Percentiles rank a stretch among this genome's conserved stretches.
Evolutionary conservation across 192 early-diverging fungal genomes (phyloP).

Genomic region (Entomortierella parvispora): DNA sequence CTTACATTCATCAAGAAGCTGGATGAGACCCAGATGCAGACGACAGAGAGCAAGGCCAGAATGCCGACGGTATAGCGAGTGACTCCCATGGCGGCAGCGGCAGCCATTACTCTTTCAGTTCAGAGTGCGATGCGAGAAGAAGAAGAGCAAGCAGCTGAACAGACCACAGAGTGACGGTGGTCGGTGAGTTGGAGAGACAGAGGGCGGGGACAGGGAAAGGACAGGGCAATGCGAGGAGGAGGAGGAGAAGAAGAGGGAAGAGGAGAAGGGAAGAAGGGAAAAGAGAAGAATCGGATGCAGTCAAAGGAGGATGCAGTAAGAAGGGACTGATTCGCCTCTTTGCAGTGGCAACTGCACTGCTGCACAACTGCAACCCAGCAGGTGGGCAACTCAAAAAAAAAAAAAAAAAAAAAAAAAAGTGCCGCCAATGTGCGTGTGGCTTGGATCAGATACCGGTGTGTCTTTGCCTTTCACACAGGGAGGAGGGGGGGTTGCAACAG

Average conservation of each 20-base stretch:
- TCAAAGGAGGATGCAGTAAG: too few species aligned
- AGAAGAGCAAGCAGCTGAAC: neutral
- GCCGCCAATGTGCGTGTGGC: neutral
- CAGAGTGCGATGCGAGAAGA: neutral
- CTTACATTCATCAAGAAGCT: conserved; percentile 80
- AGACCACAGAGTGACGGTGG: neutral
- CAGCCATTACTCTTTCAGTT: neutral
- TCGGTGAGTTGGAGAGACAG: neutral
- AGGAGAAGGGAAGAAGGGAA: neutral
- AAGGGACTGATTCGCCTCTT: too few species aligned
- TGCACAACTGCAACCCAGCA: too few species aligned
- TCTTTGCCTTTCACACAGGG: neutral
- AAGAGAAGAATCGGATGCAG: neutral
- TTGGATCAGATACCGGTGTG: neutral
- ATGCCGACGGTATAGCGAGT: conserved; percentile 71
- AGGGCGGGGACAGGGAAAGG: neutral
- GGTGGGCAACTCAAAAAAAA: too few species aligned
- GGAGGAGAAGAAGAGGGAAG: neutral
- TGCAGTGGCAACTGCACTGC: too few species aligned
- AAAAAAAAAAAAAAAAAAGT: neutral
- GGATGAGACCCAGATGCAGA: conserved; percentile 82
- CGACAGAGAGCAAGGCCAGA: conserved; percentile 72
- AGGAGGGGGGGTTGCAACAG: neutral
- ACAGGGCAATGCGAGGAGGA: neutral
- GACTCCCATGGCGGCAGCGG: conserved; percentile 7